A percentile compares a stretch with the other conserved stretches of the same genome.
phyloP scores from a whole-genome alignment of 768 basidiomycete species.

The Russula ochroleuca region DNA sequence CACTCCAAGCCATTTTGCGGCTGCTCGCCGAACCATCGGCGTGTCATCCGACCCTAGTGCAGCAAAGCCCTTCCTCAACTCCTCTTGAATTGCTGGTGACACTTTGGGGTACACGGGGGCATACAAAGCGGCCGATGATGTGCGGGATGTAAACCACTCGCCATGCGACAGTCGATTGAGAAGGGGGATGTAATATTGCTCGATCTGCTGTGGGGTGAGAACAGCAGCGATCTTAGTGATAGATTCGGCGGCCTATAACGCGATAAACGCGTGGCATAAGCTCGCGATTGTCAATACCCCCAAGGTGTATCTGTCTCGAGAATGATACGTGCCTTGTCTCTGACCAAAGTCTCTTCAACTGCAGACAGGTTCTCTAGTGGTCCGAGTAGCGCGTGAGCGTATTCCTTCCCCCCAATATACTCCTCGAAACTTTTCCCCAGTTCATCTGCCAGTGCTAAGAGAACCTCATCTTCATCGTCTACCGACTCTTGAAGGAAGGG shows the following conservation, averaged over 20 bases:
- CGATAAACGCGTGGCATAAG: conserved; percentile 17
- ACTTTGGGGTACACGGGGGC: conserved; percentile 85
- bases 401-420: conserved; percentile 85
- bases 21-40: conserved; percentile 96
- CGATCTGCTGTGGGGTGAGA: conserved; percentile 74
- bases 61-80: conserved; percentile 80
- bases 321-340: conserved; percentile 75
- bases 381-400: conserved; percentile 83
- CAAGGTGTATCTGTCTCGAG: neutral
- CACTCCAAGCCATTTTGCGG: conserved; percentile 94
- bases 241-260: conserved; percentile 82
- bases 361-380: conserved; percentile 94
- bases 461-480: conserved; percentile 98
- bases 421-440: conserved; percentile 89
- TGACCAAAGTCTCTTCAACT: conserved; percentile 95
- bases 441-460: conserved; percentile 93
- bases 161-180: conserved; percentile 84
- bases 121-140: conserved; percentile 91
- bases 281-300: neutral
- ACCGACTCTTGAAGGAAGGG: conserved; percentile 98
- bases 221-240: conserved; percentile 83
- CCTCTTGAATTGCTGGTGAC: conserved; percentile 69
- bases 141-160: conserved; percentile 98
- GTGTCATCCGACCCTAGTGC: conserved; percentile 89
- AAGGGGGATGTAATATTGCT: conserved; percentile 88